Base-by-base conservation (phyloP, 805 yeast genomes). In the Candida quercuum region DNA sequence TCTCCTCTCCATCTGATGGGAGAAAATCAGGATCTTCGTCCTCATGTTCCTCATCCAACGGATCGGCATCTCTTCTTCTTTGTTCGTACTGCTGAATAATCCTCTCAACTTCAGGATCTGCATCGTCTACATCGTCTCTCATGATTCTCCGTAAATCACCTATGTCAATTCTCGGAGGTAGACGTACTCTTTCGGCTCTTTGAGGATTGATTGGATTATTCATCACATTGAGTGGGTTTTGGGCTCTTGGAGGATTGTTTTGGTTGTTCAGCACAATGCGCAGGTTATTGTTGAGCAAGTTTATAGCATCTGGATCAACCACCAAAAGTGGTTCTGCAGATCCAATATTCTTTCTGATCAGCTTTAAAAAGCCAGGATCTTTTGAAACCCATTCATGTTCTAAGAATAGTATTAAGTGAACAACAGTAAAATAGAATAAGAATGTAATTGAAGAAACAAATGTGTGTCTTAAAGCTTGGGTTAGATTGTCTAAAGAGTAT, bases 381-480 rank as follows among this genome's bases (percentile, higher is more conserved):
- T 78, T 64, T 2, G 76, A 74, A 13, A 83, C 81, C 76, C 83
- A 78, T 47, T 82, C 88, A 52, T 81, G 83, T 43, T 73, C 78
- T 17, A 78, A 63, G 51, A 75, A 73, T 6, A 77, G 40, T 5
- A 76, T 70, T 14, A 74, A 43, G 39, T 66, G 69, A 19, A 71
- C 56, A 3, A 69, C 39, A 2, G 71, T 56, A 16, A 69, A 60
- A 20, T 67, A 51, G 2, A 68, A 10, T 4, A 78, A 57, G 40
- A 69, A 69, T 12, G 49, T 17, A 1, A 55, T 14, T 1, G 69
- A 54, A 27, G 49, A 51, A 35, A 55, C 32, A 39, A 52, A 46
- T 2, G 56, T 39, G 1, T 28, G n/a, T 1, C 15, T n/a, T 2
- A 47, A 16, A 2, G 42, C 34, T 3, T 11, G 13, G 8, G 28